phyloP scores from a whole-genome alignment of 805 yeast species.

The Maudiozyma saulgeensis region DNA sequence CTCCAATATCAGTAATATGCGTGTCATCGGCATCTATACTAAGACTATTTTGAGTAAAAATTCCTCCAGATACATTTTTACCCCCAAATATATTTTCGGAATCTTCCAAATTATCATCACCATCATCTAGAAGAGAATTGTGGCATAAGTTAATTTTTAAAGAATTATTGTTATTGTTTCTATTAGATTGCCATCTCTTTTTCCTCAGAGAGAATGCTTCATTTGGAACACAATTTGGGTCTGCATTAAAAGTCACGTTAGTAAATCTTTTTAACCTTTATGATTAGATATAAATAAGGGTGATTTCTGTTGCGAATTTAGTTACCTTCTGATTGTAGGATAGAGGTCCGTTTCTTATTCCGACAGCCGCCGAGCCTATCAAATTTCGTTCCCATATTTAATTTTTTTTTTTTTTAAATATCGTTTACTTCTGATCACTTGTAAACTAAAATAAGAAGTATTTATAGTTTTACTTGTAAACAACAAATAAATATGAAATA shows the following conservation, averaged over 20 bases:
- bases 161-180: not conserved
- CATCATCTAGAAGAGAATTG: conserved; percentile 19
- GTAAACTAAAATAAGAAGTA: too few relatives aligned
- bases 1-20: conserved; percentile 1
- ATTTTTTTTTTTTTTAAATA: not conserved
- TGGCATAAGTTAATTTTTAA: conserved; percentile 14
- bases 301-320: not conserved
- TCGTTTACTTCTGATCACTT: too few relatives aligned
- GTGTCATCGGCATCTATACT: conserved; percentile 10
- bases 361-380: conserved; percentile 3
- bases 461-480: too few relatives aligned
- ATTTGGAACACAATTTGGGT: not conserved
- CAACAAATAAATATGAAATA: too few relatives aligned
- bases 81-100: not conserved
- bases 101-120: conserved; percentile 1
- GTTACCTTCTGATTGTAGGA: conserved; percentile 1
- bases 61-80: conserved; percentile 1
- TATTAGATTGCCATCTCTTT: too few relatives aligned
- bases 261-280: not conserved
- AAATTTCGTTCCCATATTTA: conserved; percentile 3
- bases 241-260: not conserved
- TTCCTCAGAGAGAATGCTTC: too few relatives aligned
- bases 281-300: not conserved
- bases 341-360: not conserved
- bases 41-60: not conserved